phyloP scores from a whole-genome alignment of 805 yeast species.

The Saturnispora quitensis region DNA sequence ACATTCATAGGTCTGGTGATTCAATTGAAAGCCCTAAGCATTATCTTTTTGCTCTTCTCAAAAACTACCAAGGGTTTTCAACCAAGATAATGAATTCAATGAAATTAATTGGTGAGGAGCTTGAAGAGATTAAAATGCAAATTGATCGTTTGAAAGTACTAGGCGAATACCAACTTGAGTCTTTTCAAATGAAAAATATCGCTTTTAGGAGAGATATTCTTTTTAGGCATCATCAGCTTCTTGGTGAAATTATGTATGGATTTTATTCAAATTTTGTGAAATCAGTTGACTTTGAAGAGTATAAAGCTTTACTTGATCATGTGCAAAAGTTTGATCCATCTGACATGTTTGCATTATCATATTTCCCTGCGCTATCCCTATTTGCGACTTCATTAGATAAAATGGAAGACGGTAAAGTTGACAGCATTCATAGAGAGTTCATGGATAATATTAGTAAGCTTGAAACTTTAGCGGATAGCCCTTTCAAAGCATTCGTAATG shows the following conservation, averaged over 20 bases:
- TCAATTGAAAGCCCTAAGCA: background rate
- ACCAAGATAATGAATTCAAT: conserved; percentile 38
- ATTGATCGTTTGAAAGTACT: conserved; percentile 45
- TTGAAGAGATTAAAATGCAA: conserved; percentile 44
- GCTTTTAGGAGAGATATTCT: conserved; percentile 55
- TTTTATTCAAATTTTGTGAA: conserved; percentile 26
- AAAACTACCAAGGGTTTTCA: background rate
- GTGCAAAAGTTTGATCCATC: conserved; percentile 43
- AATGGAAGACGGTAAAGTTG: conserved; percentile 31
- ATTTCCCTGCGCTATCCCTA: conserved; percentile 48
- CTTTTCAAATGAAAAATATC: conserved; percentile 38
- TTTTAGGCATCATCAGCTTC: conserved; percentile 56
- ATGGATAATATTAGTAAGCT: conserved; percentile 30
- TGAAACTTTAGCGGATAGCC: conserved; percentile 36
- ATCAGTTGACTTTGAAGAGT: conserved; percentile 28
- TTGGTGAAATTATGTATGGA: conserved; percentile 58
- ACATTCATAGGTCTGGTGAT: background rate
- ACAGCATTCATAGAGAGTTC: conserved; percentile 30
- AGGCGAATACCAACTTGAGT: conserved; percentile 36
- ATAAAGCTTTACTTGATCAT: conserved; percentile 35
- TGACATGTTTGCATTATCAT: conserved; percentile 57
- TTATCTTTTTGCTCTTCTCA: background rate
- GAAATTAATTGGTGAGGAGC: conserved; percentile 45
- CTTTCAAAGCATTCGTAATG: conserved; percentile 40
- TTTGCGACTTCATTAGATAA: conserved; percentile 33